These are phyloP conservation scores for Leishmania tropica DNA, from an alignment of 208 protist species.

Conservation along the genomic window DNA sequence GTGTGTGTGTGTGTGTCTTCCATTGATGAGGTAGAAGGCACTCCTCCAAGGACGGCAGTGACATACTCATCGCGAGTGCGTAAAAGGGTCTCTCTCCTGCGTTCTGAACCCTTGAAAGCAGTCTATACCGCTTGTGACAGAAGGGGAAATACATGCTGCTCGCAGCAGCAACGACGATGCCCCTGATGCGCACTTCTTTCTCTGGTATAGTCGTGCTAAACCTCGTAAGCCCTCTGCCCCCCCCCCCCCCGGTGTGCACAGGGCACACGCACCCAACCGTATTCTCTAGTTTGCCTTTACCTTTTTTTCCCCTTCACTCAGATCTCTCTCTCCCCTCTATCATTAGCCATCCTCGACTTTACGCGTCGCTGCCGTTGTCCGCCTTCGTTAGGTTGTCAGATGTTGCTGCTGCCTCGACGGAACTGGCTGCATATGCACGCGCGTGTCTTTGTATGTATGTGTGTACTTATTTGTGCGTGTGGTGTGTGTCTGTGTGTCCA, in stretches of 20 bases:
- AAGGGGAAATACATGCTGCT: too few relatives aligned
- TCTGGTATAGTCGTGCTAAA: too few relatives aligned
- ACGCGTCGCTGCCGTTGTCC: background rate
- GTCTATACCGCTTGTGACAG: too few relatives aligned
- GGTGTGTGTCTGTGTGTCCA: background rate
- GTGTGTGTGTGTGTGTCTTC: background rate
- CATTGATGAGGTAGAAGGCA: too few relatives aligned
- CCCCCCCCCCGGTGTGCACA: background rate
- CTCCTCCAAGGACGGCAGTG: too few relatives aligned
- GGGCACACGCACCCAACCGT: too few relatives aligned
- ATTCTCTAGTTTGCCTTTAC: too few relatives aligned
- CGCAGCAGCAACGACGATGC: too few relatives aligned
- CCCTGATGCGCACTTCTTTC: too few relatives aligned
- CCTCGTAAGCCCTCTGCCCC: background rate
- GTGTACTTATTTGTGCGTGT: background rate
- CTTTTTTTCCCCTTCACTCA: background rate
- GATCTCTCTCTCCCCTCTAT: background rate
- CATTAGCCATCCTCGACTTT: background rate
- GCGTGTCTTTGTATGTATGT: background rate
- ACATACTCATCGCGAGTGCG: too few relatives aligned
- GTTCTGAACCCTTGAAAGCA: too few relatives aligned
- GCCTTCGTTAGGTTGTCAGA: background rate
- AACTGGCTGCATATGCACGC: background rate
- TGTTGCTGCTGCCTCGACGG: background rate
- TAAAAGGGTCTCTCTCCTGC: too few relatives aligned